These are phyloP conservation scores for Hemisphaericaspora xylofermentans DNA, from an alignment of 1,139 yeast species.

Conservation along the genomic window DNA sequence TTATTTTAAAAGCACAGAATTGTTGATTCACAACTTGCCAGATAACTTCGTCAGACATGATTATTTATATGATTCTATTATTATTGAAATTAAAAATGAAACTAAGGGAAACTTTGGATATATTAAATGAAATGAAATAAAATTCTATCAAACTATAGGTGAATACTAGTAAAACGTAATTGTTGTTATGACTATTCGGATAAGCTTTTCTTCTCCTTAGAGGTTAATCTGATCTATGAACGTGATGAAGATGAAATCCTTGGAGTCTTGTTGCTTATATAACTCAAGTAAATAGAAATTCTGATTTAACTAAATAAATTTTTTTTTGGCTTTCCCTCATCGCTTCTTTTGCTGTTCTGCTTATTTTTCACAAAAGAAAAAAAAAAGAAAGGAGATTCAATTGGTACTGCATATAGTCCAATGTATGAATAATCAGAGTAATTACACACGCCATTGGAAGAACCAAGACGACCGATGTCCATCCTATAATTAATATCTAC, in stretches of 20 bases:
- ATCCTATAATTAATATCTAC: neutral
- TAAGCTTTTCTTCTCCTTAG: no score
- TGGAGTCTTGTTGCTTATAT: neutral
- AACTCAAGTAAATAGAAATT: no score
- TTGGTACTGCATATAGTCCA: neutral
- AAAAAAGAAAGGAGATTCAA: conserved; percentile 1
- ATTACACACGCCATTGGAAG: neutral
- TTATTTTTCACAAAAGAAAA: conserved; percentile 1
- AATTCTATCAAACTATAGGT: neutral
- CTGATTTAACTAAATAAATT: neutral
- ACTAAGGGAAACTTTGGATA: neutral
- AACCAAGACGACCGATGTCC: neutral
- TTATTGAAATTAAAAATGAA: no score
- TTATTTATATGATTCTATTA: neutral
- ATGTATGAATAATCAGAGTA: neutral
- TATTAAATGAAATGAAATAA: no score
- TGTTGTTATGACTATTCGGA: no score
- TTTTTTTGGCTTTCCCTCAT: neutral
- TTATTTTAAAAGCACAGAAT: conserved; percentile 84
- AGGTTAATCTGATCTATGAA: no score
- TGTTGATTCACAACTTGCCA: conserved; percentile 92
- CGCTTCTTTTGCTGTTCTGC: neutral
- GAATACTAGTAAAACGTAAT: no score
- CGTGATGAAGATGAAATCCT: neutral
- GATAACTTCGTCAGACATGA: conserved; percentile 61